phyloP scores from a whole-genome alignment of 495 filamentous ascomycete genomes.

The Neurospora sublineolata region DNA sequence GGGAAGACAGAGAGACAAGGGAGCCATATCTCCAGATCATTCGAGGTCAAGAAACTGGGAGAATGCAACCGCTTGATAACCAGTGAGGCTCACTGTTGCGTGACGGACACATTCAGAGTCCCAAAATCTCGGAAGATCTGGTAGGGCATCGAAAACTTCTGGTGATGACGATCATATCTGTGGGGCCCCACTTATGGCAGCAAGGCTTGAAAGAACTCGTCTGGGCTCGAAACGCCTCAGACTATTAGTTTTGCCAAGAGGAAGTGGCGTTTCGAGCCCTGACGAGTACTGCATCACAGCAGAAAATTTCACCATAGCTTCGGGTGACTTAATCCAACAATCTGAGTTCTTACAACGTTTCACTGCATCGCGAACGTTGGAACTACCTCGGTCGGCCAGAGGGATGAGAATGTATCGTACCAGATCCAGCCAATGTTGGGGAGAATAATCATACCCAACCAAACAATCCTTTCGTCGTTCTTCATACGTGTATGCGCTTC shows the following conservation, averaged over 20 bases:
- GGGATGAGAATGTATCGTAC: neutral
- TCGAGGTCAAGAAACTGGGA: neutral
- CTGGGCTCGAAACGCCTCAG: too few relatives aligned
- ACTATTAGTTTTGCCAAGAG: too few relatives aligned
- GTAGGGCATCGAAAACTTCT: neutral
- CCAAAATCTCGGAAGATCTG: neutral
- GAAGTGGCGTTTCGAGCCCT: too few relatives aligned
- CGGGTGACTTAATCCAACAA: neutral
- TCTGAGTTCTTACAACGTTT: neutral
- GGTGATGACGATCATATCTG: neutral
- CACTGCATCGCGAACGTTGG: neutral
- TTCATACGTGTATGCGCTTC: neutral
- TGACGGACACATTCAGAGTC: neutral
- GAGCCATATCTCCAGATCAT: neutral
- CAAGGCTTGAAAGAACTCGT: neutral
- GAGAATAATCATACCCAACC: neutral
- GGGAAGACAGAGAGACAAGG: neutral
- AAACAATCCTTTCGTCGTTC: neutral
- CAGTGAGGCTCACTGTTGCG: neutral
- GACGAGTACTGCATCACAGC: neutral
- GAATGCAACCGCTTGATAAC: neutral
- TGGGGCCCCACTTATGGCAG: neutral
- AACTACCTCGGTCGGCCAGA: neutral
- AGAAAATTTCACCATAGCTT: neutral
- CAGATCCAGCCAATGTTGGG: neutral